Evolutionary conservation across 2,329 filamentous ascomycete genomes (phyloP).

Genomic region (Aspergillus tanneri): DNA sequence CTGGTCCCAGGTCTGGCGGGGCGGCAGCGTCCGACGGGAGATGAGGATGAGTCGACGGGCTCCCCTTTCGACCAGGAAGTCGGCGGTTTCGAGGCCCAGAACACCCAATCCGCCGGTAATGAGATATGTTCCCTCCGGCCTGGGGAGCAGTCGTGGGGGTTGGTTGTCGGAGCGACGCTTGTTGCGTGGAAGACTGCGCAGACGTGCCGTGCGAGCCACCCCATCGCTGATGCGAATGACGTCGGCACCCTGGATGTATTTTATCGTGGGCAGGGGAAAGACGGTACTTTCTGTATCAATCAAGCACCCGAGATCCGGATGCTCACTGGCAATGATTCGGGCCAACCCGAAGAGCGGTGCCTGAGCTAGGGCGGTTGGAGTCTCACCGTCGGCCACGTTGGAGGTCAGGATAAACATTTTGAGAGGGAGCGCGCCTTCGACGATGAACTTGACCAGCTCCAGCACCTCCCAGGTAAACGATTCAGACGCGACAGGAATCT

Average conservation of each 20-base stretch:
- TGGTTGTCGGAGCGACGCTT: neutral
- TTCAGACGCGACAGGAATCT: slow-evolving; percentile 5
- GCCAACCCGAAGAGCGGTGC: slow-evolving; percentile 37
- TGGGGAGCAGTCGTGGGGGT: slow-evolving; percentile 3
- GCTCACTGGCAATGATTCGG: slow-evolving; percentile 42
- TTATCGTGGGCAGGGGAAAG: slow-evolving; percentile 35
- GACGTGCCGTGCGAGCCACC: slow-evolving; percentile 33
- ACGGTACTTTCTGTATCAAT: slow-evolving; percentile 35
- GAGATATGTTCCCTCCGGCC: slow-evolving; percentile 41
- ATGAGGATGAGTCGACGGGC: slow-evolving; percentile 44
- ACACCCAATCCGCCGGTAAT: slow-evolving; percentile 46
- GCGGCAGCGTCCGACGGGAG: slow-evolving; percentile 41
- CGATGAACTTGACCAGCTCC: slow-evolving; percentile 7
- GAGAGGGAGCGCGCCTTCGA: neutral
- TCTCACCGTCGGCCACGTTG: slow-evolving; percentile 23
- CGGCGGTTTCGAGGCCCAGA: slow-evolving; percentile 40
- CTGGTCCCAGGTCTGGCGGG: slow-evolving; percentile 32
- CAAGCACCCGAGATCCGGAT: slow-evolving; percentile 41
- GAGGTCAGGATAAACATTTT: slow-evolving; percentile 35
- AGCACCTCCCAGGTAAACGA: slow-evolving; percentile 10
- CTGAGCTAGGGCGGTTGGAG: slow-evolving; percentile 36
- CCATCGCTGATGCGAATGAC: slow-evolving; percentile 43
- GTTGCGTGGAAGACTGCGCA: slow-evolving; percentile 21
- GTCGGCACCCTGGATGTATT: slow-evolving; percentile 40
- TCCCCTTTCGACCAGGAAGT: slow-evolving; percentile 42